Percentiles rank a stretch among this genome's conserved stretches.
Evolutionary conservation across 352 stramenopile genomes (phyloP).

Genomic region (Phytopythium aichiense): DNA sequence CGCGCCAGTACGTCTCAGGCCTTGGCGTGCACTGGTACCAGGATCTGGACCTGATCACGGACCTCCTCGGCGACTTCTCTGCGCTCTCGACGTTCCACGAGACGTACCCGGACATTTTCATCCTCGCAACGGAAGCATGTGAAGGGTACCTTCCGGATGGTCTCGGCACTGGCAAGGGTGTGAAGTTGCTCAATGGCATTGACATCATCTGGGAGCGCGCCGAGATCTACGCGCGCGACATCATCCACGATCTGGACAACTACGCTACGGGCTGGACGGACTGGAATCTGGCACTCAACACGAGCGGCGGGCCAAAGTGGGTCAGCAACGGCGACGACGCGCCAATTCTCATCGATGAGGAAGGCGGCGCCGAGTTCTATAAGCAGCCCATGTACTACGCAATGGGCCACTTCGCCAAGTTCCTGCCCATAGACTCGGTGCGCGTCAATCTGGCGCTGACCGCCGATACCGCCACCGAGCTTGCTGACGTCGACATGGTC

Average conservation of each 20-base stretch:
- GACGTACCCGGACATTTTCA: slow-evolving; percentile 66
- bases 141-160: slow-evolving; percentile 47
- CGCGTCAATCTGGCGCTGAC: slow-evolving; percentile 31
- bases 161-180: slow-evolving; percentile 40
- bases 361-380: neutral
- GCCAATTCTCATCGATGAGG: slow-evolving; percentile 66
- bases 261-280: slow-evolving; percentile 79
- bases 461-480: slow-evolving; percentile 19
- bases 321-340: slow-evolving; percentile 58
- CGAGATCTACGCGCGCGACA: slow-evolving; percentile 80
- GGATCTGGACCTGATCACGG: slow-evolving; percentile 46
- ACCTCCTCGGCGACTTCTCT: slow-evolving; percentile 43
- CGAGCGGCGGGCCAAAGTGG: slow-evolving; percentile 68
- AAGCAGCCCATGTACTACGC: slow-evolving; percentile 5
- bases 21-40: slow-evolving; percentile 88
- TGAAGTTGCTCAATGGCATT: slow-evolving; percentile 38
- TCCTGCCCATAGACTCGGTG: slow-evolving; percentile 44
- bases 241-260: slow-evolving; percentile 83
- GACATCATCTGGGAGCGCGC: slow-evolving; percentile 57
- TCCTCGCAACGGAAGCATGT: slow-evolving; percentile 83
- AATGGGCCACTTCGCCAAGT: slow-evolving; percentile 72
- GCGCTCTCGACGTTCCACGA: slow-evolving; percentile 47
- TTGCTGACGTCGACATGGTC: slow-evolving; percentile 36
- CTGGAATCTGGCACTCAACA: slow-evolving; percentile 85
- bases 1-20: slow-evolving; percentile 68